Percentiles rank a stretch among this genome's conserved stretches.
phyloP scores from a whole-genome alignment of 148 eudicot species.

The Bassia scoparia region DNA sequence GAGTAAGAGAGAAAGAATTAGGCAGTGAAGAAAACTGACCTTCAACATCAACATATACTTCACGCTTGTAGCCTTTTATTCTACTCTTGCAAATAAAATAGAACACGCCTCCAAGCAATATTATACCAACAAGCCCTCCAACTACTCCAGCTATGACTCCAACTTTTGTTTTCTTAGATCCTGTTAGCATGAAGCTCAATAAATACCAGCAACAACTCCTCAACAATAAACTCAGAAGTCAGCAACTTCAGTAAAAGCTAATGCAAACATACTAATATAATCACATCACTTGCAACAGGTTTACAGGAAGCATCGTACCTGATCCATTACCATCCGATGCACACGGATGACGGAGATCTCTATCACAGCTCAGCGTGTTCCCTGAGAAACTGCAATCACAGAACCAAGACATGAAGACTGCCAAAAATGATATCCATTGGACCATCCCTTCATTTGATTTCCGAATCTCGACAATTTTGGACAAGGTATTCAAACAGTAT shows the following conservation, averaged over 20 bases:
- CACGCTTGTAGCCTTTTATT: slow-evolving; percentile 57
- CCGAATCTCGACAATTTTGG: background rate
- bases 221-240: background rate
- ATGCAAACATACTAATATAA: background rate
- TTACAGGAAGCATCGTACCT: slow-evolving; percentile 17
- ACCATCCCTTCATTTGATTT: background rate
- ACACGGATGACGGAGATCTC: slow-evolving; percentile 44
- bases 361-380: slow-evolving; percentile 71
- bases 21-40: slow-evolving; percentile 37
- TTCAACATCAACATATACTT: slow-evolving; percentile 88
- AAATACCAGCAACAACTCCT: slow-evolving; percentile 20
- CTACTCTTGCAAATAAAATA: slow-evolving; percentile 52
- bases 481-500: background rate
- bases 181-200: slow-evolving; percentile 37
- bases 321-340: slow-evolving; percentile 46
- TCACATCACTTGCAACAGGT: background rate
- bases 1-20: background rate
- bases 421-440: background rate
- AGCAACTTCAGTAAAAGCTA: background rate
- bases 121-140: slow-evolving; percentile 50
- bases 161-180: slow-evolving; percentile 52
- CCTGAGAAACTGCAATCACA: slow-evolving; percentile 67
- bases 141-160: slow-evolving; percentile 57
- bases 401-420: slow-evolving; percentile 17
- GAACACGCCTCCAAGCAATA: slow-evolving; percentile 55